Base-by-base conservation (phyloP, 371 early-diverging fungal genomes). In the Lichtheimia hyalospora region DNA sequence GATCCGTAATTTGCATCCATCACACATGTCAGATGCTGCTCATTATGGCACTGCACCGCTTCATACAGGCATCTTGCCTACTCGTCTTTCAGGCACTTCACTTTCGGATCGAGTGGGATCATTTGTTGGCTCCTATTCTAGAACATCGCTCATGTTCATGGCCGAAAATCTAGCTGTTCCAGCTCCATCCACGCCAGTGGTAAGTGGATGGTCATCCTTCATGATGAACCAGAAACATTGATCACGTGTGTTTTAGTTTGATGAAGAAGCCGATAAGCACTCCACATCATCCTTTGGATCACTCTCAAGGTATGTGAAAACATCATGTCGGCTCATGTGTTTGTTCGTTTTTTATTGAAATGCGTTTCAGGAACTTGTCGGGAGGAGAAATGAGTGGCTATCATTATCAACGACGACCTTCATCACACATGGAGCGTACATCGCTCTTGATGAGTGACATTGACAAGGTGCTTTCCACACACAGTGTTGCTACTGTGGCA, bases 111-210 rank as follows among this genome's bases (percentile, higher is more conserved):
- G 69, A 24, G 51, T 73, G 27, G 73, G 69, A 15, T 69, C 69
- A 1, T 81, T 77, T 71, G 81, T 74, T n/a, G 81, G 77, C 13
- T 77, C 81, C 7, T 81, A 75, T 53, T 77, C 81, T 18, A 61
- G 81, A n/a, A 75, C 81, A 1, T 73, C 77, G 0, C 64, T 81
- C 49, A 81, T 75, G 72, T 73, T 66, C 58, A 77, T 81, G 81
- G 81, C 77, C 10, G 81, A 81, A 48, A 81, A 81, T 54, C 28
- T 81, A 24, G 54, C 73, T 13, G 67, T 77, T n/a, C 70, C 57
- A 25, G 40, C 44, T 3, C 18, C 64, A 21, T 60, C 34, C 48
- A 57, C 52, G 7, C 41, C 50, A 59, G 60, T 34, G 55, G 56
- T 58, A 59, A 63, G 49, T 40, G 2, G 2, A 8, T 34, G 34